Base-by-base conservation (phyloP, 2,329 filamentous ascomycete species). In the Ophiostoma perfectum region DNA sequence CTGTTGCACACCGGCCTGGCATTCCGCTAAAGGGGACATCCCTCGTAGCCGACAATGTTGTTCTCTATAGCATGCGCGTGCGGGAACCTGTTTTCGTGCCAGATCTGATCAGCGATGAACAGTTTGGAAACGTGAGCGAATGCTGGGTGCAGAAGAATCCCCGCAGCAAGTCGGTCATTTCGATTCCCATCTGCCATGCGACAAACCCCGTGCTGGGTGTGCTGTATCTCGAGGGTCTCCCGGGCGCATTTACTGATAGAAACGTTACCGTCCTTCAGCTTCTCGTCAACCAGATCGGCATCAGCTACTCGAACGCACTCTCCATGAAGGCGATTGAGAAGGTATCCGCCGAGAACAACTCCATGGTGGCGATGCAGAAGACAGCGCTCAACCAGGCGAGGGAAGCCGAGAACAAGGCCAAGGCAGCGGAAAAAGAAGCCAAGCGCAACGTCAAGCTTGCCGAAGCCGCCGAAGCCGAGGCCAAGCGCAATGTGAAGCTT, bases 391-490 rank as follows among this genome's bases (percentile, higher is more conserved):
- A 84, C 3, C 88, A 92, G 75, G 90, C 91, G 12, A 83, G 88
- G 68, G 86, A 88, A 70, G 88, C 90, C 0, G 90, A 93, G 76
- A 84, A 84, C 70, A 92, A 93, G 76, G 90, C 91, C 9, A 92
- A 92, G 76, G 80, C 85, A 66, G 91, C 91, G 0, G 90, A 93
- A 76, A 86, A 89, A 0, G 87, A 92, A 75, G 91, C 91, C 7
- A 87, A 91, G 75, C 85, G 88, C 70, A 92, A 92, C 75, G 90
- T 93, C 75, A 89, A 91, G 77, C 83, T 93, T 49, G 92, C 92
- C n/a, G 90, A 94, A 75, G 91, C 93, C 76, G 91, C 91, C 41
- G 90, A 93, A 11, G 90, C 90, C 27, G 92, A 90, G 77, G 91
- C 90, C 52, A 94, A 94, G 77, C 60, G 60, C 16, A 63, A 63